These are phyloP conservation scores for Casuarina cunninghamiana DNA, from an alignment of 306 rosid species.

Conservation along the genomic window DNA sequence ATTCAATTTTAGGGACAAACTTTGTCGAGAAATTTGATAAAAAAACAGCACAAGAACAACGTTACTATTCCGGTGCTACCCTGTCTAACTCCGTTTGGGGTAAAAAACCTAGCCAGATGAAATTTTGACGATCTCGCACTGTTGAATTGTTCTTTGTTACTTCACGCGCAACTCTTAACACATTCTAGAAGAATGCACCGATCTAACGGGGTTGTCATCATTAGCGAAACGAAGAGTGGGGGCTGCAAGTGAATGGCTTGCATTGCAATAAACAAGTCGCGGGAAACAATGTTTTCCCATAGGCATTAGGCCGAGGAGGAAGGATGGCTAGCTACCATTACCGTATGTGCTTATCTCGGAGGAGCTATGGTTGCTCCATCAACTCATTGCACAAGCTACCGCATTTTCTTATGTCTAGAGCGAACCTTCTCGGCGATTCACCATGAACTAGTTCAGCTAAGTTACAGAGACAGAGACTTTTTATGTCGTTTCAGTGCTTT, in stretches of 20 bases:
- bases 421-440: background rate
- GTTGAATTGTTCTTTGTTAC: background rate
- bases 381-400: background rate
- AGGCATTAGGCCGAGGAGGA: background rate
- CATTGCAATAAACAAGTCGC: background rate
- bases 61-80: background rate
- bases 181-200: background rate
- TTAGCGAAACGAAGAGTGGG: background rate
- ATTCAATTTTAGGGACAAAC: background rate
- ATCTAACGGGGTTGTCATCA: background rate
- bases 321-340: background rate
- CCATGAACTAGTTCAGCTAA: background rate
- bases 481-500: background rate
- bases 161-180: background rate
- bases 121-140: background rate
- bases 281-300: background rate
- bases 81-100: background rate
- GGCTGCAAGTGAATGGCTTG: background rate
- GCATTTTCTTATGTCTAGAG: background rate
- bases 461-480: background rate
- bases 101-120: background rate
- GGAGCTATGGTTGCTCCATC: background rate
- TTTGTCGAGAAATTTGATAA: background rate
- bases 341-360: background rate
- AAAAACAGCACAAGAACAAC: constrained; percentile 1